Conservation (phyloP, 768 basidiomycete genomes). For the Pulveroboletus sp. region DNA sequence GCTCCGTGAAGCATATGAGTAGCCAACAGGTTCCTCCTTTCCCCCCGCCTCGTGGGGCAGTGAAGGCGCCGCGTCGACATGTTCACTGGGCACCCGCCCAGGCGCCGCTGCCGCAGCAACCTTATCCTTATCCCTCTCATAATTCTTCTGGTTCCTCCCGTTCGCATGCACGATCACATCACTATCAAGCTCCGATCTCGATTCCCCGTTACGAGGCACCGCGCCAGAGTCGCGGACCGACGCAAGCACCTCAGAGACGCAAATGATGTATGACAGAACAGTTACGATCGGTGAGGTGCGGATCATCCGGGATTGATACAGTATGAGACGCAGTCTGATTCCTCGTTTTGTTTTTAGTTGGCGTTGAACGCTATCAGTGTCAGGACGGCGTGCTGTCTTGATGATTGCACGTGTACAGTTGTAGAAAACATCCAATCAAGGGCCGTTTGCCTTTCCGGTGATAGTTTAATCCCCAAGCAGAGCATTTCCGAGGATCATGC, state of each 20-base stretch:
- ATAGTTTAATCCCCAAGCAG: constrained; percentile 8
- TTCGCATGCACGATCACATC: not conserved
- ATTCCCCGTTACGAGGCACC: constrained; percentile 22
- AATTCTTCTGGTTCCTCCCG: constrained; percentile 5
- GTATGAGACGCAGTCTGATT: constrained; percentile 19
- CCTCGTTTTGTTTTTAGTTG: constrained; percentile 16
- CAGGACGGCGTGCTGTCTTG: constrained; percentile 15
- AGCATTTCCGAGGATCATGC: not conserved
- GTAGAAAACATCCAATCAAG: constrained; percentile 4
- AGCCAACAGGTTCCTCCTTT: constrained; percentile 14
- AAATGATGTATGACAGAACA: constrained; percentile 10
- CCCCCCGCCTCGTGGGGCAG: constrained; percentile 20
- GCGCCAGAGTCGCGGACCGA: constrained; percentile 1
- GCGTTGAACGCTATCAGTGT: constrained; percentile 19
- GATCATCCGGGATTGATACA: constrained; percentile 24
- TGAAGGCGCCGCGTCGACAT: constrained; percentile 16
- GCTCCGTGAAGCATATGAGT: constrained; percentile 2
- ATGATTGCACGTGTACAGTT: constrained; percentile 22
- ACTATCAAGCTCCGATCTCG: not conserved
- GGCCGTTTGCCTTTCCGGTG: constrained; percentile 13
- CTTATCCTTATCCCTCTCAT: constrained; percentile 26
- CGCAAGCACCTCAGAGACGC: constrained; percentile 5
- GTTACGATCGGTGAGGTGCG: constrained; percentile 22
- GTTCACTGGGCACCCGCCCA: constrained; percentile 30
- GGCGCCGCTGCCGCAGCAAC: constrained; percentile 19